phyloP scores from a whole-genome alignment of 148 eudicot species.

The Diospyros kaki region DNA sequence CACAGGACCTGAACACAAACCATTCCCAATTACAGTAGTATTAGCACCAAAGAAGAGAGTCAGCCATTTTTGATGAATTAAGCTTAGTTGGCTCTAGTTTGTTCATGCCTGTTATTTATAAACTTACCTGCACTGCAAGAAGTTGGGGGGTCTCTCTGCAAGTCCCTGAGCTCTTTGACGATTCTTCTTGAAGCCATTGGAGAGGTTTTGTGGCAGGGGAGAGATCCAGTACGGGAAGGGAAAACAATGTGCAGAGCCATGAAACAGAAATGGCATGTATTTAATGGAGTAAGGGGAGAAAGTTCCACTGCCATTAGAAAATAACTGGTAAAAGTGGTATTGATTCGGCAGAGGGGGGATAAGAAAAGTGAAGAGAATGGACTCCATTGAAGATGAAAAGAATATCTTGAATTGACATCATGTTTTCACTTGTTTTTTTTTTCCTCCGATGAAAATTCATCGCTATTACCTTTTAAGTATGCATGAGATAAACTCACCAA shows the following conservation, averaged over 20 bases:
- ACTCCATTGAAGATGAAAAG: not conserved
- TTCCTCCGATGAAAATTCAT: too few relatives aligned
- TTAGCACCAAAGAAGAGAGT: too few relatives aligned
- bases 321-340: constrained; percentile 20
- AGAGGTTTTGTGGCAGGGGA: not conserved
- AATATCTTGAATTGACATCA: not conserved
- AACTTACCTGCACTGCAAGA: constrained; percentile 71
- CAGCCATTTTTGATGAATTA: too few relatives aligned
- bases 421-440: too few relatives aligned
- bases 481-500: too few relatives aligned
- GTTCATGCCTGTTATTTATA: not conserved
- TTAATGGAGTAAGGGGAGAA: constrained; percentile 11
- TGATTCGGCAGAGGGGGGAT: constrained; percentile 27
- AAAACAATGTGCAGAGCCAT: constrained; percentile 9
- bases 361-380: constrained; percentile 32
- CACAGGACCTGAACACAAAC: constrained; percentile 42
- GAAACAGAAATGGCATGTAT: not conserved
- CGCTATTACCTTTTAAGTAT: too few relatives aligned
- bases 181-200: constrained; percentile 64
- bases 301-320: constrained; percentile 10
- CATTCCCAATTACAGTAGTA: not conserved
- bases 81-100: not conserved
- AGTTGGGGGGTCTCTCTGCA: constrained; percentile 72
- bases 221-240: constrained; percentile 1
- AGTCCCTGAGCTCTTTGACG: constrained; percentile 66